phyloP scores from a whole-genome alignment of 2,329 filamentous ascomycete species.

The Colletotrichum orbiculare region DNA sequence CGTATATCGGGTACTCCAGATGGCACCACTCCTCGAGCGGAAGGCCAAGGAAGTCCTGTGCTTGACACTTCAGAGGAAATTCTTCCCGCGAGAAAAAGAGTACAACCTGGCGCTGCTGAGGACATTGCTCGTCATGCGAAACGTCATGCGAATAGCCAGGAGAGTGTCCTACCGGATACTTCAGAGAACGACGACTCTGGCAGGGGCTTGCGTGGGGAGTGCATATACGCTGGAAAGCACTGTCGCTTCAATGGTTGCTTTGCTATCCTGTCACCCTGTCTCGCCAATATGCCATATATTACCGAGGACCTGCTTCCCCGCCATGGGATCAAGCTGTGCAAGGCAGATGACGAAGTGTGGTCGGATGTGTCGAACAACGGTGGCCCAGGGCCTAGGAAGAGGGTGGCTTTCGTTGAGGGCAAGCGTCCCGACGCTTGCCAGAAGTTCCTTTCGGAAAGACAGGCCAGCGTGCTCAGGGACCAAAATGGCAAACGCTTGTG shows the following conservation, averaged over 20 bases:
- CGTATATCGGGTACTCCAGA: too few species aligned
- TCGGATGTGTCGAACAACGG: too few species aligned
- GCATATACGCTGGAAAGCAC: conserved; percentile 41
- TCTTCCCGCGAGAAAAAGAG: too few species aligned
- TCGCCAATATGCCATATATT: conserved; percentile 50
- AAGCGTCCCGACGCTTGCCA: conserved; percentile 43
- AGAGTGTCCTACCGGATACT: too few species aligned
- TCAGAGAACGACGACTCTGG: too few species aligned
- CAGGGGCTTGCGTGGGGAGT: conserved; percentile 1
- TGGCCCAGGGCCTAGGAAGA: neutral
- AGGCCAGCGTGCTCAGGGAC: conserved; percentile 43
- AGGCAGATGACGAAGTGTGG: conserved; percentile 45
- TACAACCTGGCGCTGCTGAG: too few species aligned
- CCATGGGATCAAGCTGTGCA: conserved; percentile 54
- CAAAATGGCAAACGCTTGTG: conserved; percentile 47
- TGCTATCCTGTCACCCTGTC: conserved; percentile 56
- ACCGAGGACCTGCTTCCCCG: conserved; percentile 50
- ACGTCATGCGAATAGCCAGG: too few species aligned
- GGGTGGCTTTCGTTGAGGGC: conserved; percentile 52
- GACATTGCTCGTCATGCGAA: too few species aligned
- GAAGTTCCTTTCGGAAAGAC: conserved; percentile 47
- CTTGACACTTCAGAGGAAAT: too few species aligned
- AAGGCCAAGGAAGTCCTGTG: too few species aligned
- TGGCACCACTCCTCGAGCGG: too few species aligned
- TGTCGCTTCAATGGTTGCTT: conserved; percentile 52